Conservation (phyloP, 1,139 yeast species). For the Scheffersomyces lignicola region DNA sequence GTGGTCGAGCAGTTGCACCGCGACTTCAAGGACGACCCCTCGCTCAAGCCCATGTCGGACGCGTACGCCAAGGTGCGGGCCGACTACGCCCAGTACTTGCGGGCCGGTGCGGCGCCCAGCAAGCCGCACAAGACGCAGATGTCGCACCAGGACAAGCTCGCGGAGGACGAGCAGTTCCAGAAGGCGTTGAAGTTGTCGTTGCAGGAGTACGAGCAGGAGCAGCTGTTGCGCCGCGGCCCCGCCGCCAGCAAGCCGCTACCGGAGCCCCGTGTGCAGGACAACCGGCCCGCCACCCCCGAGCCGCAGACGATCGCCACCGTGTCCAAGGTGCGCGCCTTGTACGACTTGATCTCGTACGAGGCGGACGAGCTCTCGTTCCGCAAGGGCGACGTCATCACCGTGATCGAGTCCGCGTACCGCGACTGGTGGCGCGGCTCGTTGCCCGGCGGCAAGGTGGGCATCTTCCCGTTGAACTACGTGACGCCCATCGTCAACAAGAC, state of each 20-base stretch:
- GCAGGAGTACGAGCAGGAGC: constrained; percentile 56
- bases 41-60: constrained; percentile 67
- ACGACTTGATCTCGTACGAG: constrained; percentile 72
- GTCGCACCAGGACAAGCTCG: constrained; percentile 45
- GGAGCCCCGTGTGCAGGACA: constrained; percentile 13
- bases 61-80: constrained; percentile 49
- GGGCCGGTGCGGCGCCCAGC: constrained; percentile 37
- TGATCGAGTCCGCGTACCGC: constrained; percentile 81
- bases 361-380: constrained; percentile 71
- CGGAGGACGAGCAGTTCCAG: constrained; percentile 81
- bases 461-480: constrained; percentile 93
- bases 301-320: constrained; percentile 49
- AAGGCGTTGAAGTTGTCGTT: constrained; percentile 77
- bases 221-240: constrained; percentile 28
- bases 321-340: constrained; percentile 77
- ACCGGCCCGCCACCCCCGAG: constrained; percentile 14
- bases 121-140: constrained; percentile 63
- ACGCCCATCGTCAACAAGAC: constrained; percentile 73
- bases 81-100: constrained; percentile 46
- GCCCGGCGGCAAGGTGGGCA: constrained; percentile 72
- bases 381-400: constrained; percentile 78
- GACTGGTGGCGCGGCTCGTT: constrained; percentile 97
- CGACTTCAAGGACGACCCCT: constrained; percentile 68
- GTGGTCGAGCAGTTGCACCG: constrained; percentile 63
- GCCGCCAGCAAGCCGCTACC: constrained; percentile 34